A percentile compares a stretch with the other conserved stretches of the same genome.
These are phyloP conservation scores for Amanita pallidorosea DNA, from an alignment of 768 basidiomycete genomes.

Conservation along the genomic window DNA sequence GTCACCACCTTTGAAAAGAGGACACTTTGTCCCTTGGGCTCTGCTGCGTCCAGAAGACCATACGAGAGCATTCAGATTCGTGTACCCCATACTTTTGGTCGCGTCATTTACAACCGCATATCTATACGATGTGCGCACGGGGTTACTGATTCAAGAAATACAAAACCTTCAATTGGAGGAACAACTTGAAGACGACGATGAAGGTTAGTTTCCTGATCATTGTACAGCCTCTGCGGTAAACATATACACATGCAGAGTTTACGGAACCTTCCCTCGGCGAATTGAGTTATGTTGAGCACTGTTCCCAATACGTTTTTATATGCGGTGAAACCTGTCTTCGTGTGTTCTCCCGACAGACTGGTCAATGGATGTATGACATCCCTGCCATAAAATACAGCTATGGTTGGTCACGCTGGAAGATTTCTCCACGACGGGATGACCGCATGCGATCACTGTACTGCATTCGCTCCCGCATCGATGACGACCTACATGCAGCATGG, in stretches of 20 bases:
- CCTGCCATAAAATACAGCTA: slow-evolving; percentile 23
- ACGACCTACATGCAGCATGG: background rate
- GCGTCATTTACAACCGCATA: slow-evolving; percentile 34
- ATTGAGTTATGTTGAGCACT: slow-evolving; percentile 60
- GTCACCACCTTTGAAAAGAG: slow-evolving; percentile 11
- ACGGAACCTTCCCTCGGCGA: slow-evolving; percentile 16
- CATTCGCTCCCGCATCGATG: background rate
- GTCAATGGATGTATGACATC: slow-evolving; percentile 32
- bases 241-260: background rate
- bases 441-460: background rate
- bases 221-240: background rate
- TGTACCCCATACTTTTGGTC: slow-evolving; percentile 54
- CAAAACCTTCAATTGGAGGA: slow-evolving; percentile 21
- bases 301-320: slow-evolving; percentile 45
- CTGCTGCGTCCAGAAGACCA: slow-evolving; percentile 34
- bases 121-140: slow-evolving; percentile 53
- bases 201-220: too few species aligned
- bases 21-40: slow-evolving; percentile 56
- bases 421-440: slow-evolving; percentile 5
- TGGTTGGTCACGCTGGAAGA: slow-evolving; percentile 23
- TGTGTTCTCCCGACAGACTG: slow-evolving; percentile 40
- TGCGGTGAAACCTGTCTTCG: slow-evolving; percentile 39
- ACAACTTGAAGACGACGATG: background rate
- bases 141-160: slow-evolving; percentile 37
- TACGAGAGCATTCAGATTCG: slow-evolving; percentile 52